phyloP scores from a whole-genome alignment of 805 yeast species.

The Cyberlindnera petersonii region DNA sequence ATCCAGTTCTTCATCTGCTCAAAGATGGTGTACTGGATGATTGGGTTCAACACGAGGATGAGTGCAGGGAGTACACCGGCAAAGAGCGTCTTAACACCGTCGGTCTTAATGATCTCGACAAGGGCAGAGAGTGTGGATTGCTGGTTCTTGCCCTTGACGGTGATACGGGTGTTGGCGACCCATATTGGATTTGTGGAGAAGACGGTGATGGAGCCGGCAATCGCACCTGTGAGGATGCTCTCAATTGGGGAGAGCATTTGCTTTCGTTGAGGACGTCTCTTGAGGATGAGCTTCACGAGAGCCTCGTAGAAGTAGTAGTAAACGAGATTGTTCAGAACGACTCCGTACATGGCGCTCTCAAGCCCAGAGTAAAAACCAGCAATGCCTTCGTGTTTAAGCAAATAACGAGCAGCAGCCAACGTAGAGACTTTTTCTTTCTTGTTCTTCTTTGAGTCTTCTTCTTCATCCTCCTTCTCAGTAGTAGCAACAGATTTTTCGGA shows the following conservation, averaged over 20 bases:
- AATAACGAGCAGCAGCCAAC: conserved; percentile 40
- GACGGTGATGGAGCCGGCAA: conserved; percentile 85
- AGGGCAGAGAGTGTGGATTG: conserved; percentile 53
- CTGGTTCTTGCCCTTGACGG: conserved; percentile 42
- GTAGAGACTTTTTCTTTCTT: conserved; percentile 23
- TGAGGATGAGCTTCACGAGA: conserved; percentile 45
- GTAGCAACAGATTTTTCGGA: conserved; percentile 24
- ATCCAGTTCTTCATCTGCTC: conserved; percentile 77
- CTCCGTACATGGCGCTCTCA: conserved; percentile 83
- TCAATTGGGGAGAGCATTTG: conserved; percentile 21
- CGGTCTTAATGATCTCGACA: conserved; percentile 58
- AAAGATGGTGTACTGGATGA: conserved; percentile 86
- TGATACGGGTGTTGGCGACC: conserved; percentile 91
- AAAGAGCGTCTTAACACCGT: conserved; percentile 70
- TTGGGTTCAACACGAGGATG: conserved; percentile 81
- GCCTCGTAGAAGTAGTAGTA: conserved; percentile 90
- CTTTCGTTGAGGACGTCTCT: conserved; percentile 19
- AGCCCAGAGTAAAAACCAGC: conserved; percentile 77
- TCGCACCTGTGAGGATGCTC: conserved; percentile 45
- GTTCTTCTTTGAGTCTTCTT: conserved; percentile 9
- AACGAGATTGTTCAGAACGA: conserved; percentile 79
- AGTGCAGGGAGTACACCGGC: conserved; percentile 88
- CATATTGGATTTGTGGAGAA: conserved; percentile 84
- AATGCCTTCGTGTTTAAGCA: conserved; percentile 57
- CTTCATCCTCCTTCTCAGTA: conserved; percentile 5